A percentile compares a stretch with the other conserved stretches of the same genome.
phyloP scores from a whole-genome alignment of 2,329 filamentous ascomycete genomes.

The Fusarium nematophilum region DNA sequence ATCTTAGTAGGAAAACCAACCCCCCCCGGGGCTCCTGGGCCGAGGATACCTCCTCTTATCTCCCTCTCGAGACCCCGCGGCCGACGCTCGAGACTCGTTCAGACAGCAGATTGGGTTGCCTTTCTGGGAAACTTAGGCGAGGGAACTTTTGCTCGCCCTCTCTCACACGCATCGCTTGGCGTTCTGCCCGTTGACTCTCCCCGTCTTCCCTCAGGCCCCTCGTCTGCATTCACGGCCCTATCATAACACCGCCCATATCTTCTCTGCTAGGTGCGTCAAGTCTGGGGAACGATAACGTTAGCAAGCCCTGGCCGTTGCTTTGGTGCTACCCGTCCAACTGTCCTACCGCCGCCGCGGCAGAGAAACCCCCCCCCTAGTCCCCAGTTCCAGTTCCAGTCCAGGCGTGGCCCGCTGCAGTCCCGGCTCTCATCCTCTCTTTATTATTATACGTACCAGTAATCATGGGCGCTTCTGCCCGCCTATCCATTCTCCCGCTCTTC shows the following conservation, averaged over 20 bases:
- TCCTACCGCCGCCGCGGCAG: constrained; percentile 25
- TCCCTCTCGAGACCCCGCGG: constrained; percentile 41
- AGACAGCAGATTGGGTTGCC: constrained; percentile 50
- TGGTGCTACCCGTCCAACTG: constrained; percentile 32
- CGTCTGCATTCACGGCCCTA: constrained; percentile 42
- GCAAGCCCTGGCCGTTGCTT: constrained; percentile 42
- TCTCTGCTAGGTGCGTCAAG: constrained; percentile 42
- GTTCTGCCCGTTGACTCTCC: constrained; percentile 38
- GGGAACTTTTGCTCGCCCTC: constrained; percentile 55
- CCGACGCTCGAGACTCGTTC: constrained; percentile 39
- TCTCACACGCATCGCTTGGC: constrained; percentile 51
- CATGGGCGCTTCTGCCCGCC: constrained; percentile 53
- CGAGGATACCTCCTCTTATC: constrained; percentile 41
- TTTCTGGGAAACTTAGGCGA: constrained; percentile 51
- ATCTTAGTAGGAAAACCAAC: constrained; percentile 22
- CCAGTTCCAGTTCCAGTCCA: constrained; percentile 22
- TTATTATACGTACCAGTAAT: constrained; percentile 47
- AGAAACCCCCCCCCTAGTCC: constrained; percentile 3
- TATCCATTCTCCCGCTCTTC: constrained; percentile 46
- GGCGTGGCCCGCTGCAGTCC: constrained; percentile 13
- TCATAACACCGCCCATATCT: constrained; percentile 44
- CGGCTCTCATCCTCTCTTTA: constrained; percentile 34
- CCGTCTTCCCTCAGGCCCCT: constrained; percentile 35
- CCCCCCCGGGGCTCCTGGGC: constrained; percentile 18
- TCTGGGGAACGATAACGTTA: constrained; percentile 51